phyloP scores from a whole-genome alignment of 306 rosid genomes.

The Cicer yamashitae region DNA sequence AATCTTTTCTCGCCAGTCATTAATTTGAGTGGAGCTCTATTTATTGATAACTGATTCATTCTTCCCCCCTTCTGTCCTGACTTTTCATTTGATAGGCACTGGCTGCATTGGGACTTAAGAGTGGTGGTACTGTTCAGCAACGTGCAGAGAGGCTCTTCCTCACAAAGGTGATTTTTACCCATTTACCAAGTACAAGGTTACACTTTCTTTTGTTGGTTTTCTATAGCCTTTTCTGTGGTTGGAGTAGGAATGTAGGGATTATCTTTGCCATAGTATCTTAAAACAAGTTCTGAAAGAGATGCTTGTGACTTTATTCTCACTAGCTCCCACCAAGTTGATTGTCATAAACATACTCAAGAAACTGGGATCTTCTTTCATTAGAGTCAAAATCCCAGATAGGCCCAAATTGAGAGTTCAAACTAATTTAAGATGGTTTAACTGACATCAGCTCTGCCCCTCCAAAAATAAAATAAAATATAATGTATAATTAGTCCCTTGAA shows the following conservation, averaged over 20 bases:
- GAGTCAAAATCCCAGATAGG: constrained; percentile 18
- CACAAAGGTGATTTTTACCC: constrained; percentile 68
- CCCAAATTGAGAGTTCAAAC: constrained; percentile 10
- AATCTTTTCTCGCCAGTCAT: constrained; percentile 9
- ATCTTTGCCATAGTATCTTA: constrained; percentile 16
- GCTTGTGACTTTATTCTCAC: background rate
- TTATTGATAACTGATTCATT: constrained; percentile 18
- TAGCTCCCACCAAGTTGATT: constrained; percentile 6
- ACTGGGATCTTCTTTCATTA: constrained; percentile 3
- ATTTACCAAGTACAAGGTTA: background rate
- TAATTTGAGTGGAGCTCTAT: constrained; percentile 19
- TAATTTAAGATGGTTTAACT: constrained; percentile 28
- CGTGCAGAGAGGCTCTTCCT: constrained; percentile 98
- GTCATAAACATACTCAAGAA: background rate
- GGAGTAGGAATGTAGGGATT: constrained; percentile 2
- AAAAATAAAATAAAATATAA: background rate
- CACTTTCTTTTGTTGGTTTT: background rate
- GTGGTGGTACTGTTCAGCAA: constrained; percentile 92
- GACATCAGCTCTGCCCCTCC: background rate
- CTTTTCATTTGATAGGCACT: constrained; percentile 64
- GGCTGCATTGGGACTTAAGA: constrained; percentile 78
- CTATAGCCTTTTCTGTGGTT: background rate
- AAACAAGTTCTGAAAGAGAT: constrained; percentile 4
- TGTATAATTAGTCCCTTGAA: constrained; percentile 12
- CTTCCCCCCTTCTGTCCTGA: background rate